Base-by-base conservation (phyloP, 129 eudicot genomes). In the Rutidosis leptorrhynchoides region DNA sequence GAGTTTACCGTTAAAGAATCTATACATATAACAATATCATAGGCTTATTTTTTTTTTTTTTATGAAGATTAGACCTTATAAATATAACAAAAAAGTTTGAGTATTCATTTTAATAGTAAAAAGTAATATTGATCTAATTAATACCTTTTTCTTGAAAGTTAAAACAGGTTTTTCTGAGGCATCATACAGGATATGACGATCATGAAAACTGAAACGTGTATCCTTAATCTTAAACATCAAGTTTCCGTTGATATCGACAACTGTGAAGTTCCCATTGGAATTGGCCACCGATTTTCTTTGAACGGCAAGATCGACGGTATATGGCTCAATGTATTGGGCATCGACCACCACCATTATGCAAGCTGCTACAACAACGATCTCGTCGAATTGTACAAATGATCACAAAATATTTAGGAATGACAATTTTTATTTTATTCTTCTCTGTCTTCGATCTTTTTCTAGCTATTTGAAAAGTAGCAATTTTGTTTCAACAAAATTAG, bases 91-190 rank as follows among this genome's bases (percentile, higher is more conserved):
- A 15, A 43, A 58, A 55, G 35, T 30, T 2, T 33, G 9, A 7
- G 42, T 33, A 33, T 33, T 33, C 42, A 33, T 33, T 3, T 33
- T 7, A 33, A 35, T 35, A 1, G 10, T 35, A 49, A 25, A 22
- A 22, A 32, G 22, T 14, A 72, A 26, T 7, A 52, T 15, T 1
- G 15, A 51, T 35, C 52, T 17, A 32, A 60, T 6, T 40, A 16
- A 59, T 20, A 82, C 86, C 86, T 82, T 82, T 70, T 74, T 80
- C 68, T 66, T 80, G 65, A 82, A 81, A 54, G 80, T 71, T 62
- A 82, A 35, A 49, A 78, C 69, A 1, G 86, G 83, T 60, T 68
- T 78, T 7, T 62, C 86, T 15, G 28, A 62, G n/a, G 85, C 85
- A 61, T 81, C 85, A 58, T 53, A 71, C 80, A 81, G 69, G 35